Conservation (phyloP, 2,329 filamentous ascomycete genomes). For the Fonsecaea multimorphosa region DNA sequence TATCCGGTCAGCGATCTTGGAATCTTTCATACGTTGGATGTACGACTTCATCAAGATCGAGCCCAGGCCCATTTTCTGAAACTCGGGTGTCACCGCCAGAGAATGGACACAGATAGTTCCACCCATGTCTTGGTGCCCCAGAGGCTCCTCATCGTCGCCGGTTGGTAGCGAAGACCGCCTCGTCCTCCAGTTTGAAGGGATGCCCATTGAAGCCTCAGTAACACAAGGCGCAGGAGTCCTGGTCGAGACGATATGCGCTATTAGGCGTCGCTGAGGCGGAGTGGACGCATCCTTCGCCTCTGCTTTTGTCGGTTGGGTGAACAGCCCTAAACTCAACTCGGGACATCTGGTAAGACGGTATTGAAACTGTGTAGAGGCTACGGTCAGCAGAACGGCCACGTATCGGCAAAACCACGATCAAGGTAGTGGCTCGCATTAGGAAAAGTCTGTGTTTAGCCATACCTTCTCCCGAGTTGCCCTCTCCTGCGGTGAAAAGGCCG, state of each 20-base stretch:
- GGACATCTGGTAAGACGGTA: constrained; percentile 78
- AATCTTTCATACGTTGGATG: constrained; percentile 74
- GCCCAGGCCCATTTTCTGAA: constrained; percentile 76
- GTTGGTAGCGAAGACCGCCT: constrained; percentile 45
- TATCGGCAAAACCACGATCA: not conserved
- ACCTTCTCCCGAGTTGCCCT: constrained; percentile 67
- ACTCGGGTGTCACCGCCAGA: constrained; percentile 75
- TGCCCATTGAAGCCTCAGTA: constrained; percentile 77
- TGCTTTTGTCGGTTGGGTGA: constrained; percentile 65
- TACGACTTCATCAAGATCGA: constrained; percentile 76
- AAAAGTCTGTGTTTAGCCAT: constrained; percentile 35
- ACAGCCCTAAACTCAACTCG: constrained; percentile 79
- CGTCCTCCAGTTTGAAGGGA: constrained; percentile 70
- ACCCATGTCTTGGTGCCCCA: constrained; percentile 76
- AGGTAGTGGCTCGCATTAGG: not conserved
- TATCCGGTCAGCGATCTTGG: constrained; percentile 72
- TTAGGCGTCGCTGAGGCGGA: constrained; percentile 62
- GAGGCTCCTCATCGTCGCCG: constrained; percentile 48
- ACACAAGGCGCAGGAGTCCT: constrained; percentile 68
- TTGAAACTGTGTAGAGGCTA: constrained; percentile 62
- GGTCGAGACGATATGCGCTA: constrained; percentile 80
- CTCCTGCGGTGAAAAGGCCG: constrained; percentile 64
- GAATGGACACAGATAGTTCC: constrained; percentile 82
- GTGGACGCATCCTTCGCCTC: constrained; percentile 60
- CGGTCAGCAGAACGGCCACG: not conserved